A percentile compares a stretch with the other conserved stretches of the same genome.
Conservation (phyloP, 139 green algal species). For the Chlorella sp. region DNA sequence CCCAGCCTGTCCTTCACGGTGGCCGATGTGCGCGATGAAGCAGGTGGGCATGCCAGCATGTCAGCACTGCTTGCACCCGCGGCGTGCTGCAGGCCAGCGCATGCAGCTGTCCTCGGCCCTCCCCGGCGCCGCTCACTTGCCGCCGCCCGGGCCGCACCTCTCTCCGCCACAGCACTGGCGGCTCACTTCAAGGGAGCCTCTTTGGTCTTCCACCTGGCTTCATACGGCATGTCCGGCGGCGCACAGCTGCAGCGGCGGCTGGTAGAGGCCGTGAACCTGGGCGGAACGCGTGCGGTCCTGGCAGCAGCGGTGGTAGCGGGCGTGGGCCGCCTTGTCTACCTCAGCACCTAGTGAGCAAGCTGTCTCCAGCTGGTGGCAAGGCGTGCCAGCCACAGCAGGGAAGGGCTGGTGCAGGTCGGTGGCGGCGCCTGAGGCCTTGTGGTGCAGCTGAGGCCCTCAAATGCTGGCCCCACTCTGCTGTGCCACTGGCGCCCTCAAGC, state of each 20-base stretch:
- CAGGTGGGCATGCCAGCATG: not conserved
- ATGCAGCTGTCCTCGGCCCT: no score
- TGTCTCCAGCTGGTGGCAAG: no score
- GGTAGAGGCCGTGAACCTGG: constrained; percentile 50
- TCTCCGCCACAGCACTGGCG: not conserved
- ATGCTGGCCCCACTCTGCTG: no score
- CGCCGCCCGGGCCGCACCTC: no score
- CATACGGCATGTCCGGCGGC: constrained; percentile 56
- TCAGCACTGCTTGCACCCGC: not conserved
- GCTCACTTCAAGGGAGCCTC: not conserved
- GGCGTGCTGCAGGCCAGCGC: no score
- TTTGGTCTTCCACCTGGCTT: constrained; percentile 59
- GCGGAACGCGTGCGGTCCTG: not conserved
- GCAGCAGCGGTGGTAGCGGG: not conserved
- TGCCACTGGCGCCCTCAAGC: no score
- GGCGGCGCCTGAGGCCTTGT: no score
- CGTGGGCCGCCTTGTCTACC: constrained; percentile 58
- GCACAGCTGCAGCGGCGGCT: constrained; percentile 30
- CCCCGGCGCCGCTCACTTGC: no score
- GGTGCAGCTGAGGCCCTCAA: no score
- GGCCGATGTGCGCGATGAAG: not conserved
- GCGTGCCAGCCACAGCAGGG: no score
- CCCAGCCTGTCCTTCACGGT: not conserved
- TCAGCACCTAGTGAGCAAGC: constrained; percentile 38
- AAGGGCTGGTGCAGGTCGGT: no score